Percentiles rank a stretch among this genome's conserved stretches.
These are phyloP conservation scores for Pseudogymnoascus sp. DNA, from an alignment of 2,329 filamentous ascomycete genomes.

Conservation along the genomic window DNA sequence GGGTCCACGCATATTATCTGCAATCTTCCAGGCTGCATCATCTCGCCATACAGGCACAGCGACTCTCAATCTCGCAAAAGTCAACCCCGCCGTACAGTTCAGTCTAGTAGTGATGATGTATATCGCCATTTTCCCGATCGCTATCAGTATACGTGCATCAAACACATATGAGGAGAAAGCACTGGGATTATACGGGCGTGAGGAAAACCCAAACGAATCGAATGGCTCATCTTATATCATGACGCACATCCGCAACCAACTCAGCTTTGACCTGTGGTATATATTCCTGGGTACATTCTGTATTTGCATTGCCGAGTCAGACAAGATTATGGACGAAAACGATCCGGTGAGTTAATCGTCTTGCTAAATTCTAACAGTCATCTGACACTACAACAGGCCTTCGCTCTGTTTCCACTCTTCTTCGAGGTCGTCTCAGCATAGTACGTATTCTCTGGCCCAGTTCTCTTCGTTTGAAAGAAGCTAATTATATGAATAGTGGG, in stretches of 20 bases:
- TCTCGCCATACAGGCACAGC: slow-evolving; percentile 88
- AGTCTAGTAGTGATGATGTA: slow-evolving; percentile 99
- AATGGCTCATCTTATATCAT: slow-evolving; percentile 69
- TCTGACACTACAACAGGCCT: slow-evolving; percentile 35
- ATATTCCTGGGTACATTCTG: slow-evolving; percentile 91
- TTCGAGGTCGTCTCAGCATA: slow-evolving; percentile 63
- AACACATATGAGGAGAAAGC: slow-evolving; percentile 95
- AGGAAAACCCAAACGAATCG: slow-evolving; percentile 41
- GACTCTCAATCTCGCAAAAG: slow-evolving; percentile 63
- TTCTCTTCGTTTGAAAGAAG: background rate
- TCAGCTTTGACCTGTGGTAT: slow-evolving; percentile 97
- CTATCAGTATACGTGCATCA: slow-evolving; percentile 85
- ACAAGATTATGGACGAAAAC: slow-evolving; percentile 1
- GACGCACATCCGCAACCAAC: slow-evolving; percentile 80
- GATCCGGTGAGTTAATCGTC: slow-evolving; percentile 26
- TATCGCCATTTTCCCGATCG: slow-evolving; percentile 92
- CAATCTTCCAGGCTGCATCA: slow-evolving; percentile 80
- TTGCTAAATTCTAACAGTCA: background rate
- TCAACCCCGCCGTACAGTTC: slow-evolving; percentile 88
- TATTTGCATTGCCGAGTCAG: slow-evolving; percentile 70
- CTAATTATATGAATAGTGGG: slow-evolving; percentile 35
- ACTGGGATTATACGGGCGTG: slow-evolving; percentile 59
- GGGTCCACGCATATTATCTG: slow-evolving; percentile 72
- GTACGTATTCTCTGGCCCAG: background rate
- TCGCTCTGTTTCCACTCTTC: slow-evolving; percentile 61